A percentile compares a stretch with the other conserved stretches of the same genome.
These are phyloP conservation scores for Trichosporon inkin DNA, from an alignment of 1,284 basidiomycete species.

Conservation along the genomic window DNA sequence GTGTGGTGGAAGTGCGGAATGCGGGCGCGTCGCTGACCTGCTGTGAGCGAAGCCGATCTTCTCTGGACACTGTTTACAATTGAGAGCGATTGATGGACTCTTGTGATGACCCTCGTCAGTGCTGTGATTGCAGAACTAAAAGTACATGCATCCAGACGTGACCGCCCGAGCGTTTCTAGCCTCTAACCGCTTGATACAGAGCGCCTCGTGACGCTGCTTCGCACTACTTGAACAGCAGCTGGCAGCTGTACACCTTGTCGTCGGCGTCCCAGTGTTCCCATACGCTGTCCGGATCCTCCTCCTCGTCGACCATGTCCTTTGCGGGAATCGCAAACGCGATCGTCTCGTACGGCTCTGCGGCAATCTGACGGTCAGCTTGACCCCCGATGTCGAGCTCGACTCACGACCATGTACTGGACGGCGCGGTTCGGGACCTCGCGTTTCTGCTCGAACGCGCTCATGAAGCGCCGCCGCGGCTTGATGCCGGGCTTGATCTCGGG, in stretches of 20 bases:
- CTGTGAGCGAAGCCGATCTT: background rate
- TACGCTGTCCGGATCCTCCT: conserved; percentile 80
- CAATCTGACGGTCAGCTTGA: conserved; percentile 60
- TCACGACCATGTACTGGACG: conserved; percentile 92
- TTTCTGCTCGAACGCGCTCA: conserved; percentile 98
- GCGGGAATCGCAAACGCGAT: conserved; percentile 97
- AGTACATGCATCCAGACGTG: conserved; percentile 1
- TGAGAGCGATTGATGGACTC: background rate
- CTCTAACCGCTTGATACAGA: conserved; percentile 7
- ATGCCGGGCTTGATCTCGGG: conserved; percentile 89
- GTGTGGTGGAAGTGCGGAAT: conserved; percentile 1
- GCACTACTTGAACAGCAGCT: conserved; percentile 73
- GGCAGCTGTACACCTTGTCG: conserved; percentile 92
- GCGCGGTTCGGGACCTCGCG: conserved; percentile 90
- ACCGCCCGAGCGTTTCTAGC: background rate
- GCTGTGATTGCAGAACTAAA: background rate
- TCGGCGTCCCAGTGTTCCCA: conserved; percentile 98
- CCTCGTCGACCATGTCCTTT: conserved; percentile 79
- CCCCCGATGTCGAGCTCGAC: conserved; percentile 44
- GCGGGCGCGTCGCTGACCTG: background rate
- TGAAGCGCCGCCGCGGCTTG: conserved; percentile 82
- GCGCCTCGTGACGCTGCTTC: conserved; percentile 47
- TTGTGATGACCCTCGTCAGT: background rate
- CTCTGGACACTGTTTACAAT: background rate
- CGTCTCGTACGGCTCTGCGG: conserved; percentile 97